Base-by-base conservation (phyloP, 805 yeast species). In the Ogataea nonfermentans region DNA sequence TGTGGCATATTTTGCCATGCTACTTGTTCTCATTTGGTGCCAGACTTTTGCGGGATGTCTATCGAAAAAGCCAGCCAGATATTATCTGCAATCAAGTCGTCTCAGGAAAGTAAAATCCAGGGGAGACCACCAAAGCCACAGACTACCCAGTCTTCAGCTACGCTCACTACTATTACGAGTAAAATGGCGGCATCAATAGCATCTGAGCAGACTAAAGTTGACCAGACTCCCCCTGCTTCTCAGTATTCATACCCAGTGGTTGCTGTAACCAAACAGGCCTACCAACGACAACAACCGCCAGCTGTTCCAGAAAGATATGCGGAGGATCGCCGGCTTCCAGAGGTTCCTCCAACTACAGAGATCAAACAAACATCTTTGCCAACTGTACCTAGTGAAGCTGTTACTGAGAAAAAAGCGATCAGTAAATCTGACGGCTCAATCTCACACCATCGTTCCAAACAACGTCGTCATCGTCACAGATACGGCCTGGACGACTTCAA, bases 41-140 rank as follows among this genome's bases (percentile, higher is more conserved):
- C 99, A 1, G 98, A 93, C 61, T 87, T 93, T 62, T 93, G 99
- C 71, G 99, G 99, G 42, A 91, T 93, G 95, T 76, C 96, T 2
- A 88, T 93, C 90, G 96, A 88, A 57, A 86, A 84, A 76, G 98
- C 97, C 3, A 89, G 88, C 56, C 84, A 84, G 62, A 88, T 93
- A 47, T 66, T 93, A 43, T 77, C 76, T 41, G 87, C 96, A 8
- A 89, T 91, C 57, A 83, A 84, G 58, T 76, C 82, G 29, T 80
- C 97, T 2, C 76, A 76, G 52, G 71, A 57, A 27, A 49, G 61
- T 14, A 60, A 59, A 47, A 56, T 32, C 24, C 35, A 43, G 44
- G 10, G 6, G 13, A 44, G 36, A 28, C 47, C 40, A 26, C 43
- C 23, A 41, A 41, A 27, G 23, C 39, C 28, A 26, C 35, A 40